Conservation (phyloP, 2,329 filamentous ascomycete species). For the Colletotrichum abscissum region DNA sequence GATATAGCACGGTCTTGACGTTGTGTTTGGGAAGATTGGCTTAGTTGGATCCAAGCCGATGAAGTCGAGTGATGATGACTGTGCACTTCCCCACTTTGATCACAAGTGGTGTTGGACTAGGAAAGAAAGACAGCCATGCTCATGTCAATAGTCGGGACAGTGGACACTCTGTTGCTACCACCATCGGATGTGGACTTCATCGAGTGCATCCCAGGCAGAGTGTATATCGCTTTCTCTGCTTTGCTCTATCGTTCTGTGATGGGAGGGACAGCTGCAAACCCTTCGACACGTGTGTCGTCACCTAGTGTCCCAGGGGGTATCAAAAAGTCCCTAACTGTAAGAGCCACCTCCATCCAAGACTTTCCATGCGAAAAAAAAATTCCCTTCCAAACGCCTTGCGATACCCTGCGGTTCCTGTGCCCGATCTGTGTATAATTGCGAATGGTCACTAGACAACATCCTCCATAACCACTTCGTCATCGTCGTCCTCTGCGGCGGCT, state of each 20-base stretch:
- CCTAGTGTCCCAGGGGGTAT: slow-evolving; percentile 21
- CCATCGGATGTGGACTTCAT: too few species aligned
- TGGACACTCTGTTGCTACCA: background rate
- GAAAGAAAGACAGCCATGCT: background rate
- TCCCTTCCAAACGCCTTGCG: slow-evolving; percentile 27
- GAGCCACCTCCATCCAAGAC: background rate
- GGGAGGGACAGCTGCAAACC: slow-evolving; percentile 1
- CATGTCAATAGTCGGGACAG: background rate
- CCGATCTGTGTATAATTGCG: background rate
- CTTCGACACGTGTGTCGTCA: background rate
- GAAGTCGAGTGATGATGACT: background rate
- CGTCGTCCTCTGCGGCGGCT: slow-evolving; percentile 70
- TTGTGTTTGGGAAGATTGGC: background rate
- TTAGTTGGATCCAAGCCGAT: background rate
- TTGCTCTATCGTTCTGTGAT: background rate
- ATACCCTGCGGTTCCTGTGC: slow-evolving; percentile 5
- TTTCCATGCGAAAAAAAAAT: background rate
- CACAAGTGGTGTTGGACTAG: background rate
- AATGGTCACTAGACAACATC: slow-evolving; percentile 67
- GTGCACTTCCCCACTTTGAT: slow-evolving; percentile 17
- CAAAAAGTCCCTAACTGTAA: slow-evolving; percentile 16
- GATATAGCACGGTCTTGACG: background rate
- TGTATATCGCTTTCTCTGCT: background rate
- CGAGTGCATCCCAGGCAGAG: background rate
- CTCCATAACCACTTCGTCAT: slow-evolving; percentile 80